Evolutionary conservation across 257 asterid genomes (phyloP).

Genomic region (Ligustrum vulgare): DNA sequence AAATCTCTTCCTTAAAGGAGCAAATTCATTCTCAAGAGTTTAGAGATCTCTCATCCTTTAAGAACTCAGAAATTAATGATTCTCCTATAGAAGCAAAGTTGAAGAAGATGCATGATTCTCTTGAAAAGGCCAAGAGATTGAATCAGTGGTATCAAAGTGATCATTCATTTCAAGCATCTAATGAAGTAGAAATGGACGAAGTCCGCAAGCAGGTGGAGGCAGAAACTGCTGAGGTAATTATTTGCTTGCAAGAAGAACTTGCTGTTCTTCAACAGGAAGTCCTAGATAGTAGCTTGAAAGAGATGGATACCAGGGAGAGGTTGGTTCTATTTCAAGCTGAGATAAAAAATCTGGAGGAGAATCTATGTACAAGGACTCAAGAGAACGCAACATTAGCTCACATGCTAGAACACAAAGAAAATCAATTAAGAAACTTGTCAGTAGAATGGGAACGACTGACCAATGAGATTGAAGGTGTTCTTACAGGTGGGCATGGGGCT

Average conservation of each 20-base stretch:
- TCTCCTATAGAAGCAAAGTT: conserved; percentile 69
- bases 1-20: conserved; percentile 57
- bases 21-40: conserved; percentile 36
- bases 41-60: conserved; percentile 41
- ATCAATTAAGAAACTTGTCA: conserved; percentile 38
- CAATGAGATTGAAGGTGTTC: conserved; percentile 64
- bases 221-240: conserved; percentile 98
- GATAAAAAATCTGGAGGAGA: conserved; percentile 51
- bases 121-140: conserved; percentile 79
- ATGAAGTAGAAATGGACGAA: conserved; percentile 76
- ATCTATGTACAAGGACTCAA: conserved; percentile 34
- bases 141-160: conserved; percentile 65
- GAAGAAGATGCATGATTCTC: conserved; percentile 83
- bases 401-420: conserved; percentile 56
- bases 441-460: conserved; percentile 61
- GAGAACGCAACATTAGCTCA: conserved; percentile 56
- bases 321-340: conserved; percentile 43
- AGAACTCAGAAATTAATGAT: conserved; percentile 38
- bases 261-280: conserved; percentile 77
- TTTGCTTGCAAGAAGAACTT: conserved; percentile 96
- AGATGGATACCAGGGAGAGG: conserved; percentile 54
- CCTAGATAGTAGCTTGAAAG: conserved; percentile 58
- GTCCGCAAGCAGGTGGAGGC: conserved; percentile 89
- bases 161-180: conserved; percentile 54
- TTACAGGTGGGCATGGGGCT: conserved; percentile 66